Conservation (phyloP, 2,329 filamentous ascomycete genomes). For the Fusarium setosum region DNA sequence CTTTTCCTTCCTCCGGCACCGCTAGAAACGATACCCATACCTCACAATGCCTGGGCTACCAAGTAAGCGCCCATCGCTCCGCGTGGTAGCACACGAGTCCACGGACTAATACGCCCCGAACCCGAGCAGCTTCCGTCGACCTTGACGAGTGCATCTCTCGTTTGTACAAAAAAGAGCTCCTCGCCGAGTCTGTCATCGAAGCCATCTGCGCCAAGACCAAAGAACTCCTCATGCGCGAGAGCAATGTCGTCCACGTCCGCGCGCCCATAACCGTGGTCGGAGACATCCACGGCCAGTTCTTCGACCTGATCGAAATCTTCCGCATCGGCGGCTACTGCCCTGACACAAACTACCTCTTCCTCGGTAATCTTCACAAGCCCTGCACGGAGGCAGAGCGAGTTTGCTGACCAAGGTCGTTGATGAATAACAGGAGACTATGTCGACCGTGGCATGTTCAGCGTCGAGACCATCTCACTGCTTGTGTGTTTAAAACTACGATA, state of each 20-base stretch:
- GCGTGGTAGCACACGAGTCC: conserved; percentile 4
- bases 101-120: conserved; percentile 25
- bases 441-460: conserved; percentile 97
- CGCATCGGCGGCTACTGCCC: conserved; percentile 97
- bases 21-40: conserved; percentile 7
- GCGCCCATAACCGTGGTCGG: conserved; percentile 97
- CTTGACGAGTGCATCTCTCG: conserved; percentile 98
- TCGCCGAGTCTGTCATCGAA: conserved; percentile 98
- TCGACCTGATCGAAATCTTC: conserved; percentile 99
- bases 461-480: conserved; percentile 97
- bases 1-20: conserved; percentile 1
- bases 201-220: conserved; percentile 99
- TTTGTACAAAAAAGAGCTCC: conserved; percentile 95
- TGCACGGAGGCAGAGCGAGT: neutral
- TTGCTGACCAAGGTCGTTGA: conserved; percentile 18
- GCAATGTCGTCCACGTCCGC: conserved; percentile 97
- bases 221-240: conserved; percentile 98
- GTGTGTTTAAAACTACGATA: conserved; percentile 98
- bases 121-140: conserved; percentile 84
- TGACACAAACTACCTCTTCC: conserved; percentile 97
- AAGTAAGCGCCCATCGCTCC: conserved; percentile 53
- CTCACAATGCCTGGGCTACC: conserved; percentile 67
- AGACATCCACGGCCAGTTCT: conserved; percentile 99
- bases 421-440: conserved; percentile 85
- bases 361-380: conserved; percentile 67